Percentiles rank a stretch among this genome's conserved stretches.
Conservation (phyloP, 495 filamentous ascomycete species). For the Penicillium dipodomyicola region DNA sequence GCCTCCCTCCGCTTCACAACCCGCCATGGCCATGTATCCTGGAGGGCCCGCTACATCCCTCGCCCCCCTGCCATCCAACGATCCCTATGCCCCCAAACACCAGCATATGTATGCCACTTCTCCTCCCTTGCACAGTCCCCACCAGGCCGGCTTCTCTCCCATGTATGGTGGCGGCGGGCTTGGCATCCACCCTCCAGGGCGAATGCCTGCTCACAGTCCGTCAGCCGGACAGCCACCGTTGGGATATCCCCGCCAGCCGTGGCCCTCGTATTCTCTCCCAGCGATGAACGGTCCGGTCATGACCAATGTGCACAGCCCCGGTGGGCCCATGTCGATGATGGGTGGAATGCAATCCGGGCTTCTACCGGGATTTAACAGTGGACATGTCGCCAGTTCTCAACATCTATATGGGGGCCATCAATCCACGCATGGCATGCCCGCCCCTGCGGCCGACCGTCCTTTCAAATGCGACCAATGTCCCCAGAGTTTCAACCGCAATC, state of each 20-base stretch:
- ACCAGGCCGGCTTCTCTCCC: slow-evolving; percentile 56
- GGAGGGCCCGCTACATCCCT: slow-evolving; percentile 58
- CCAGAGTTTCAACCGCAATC: slow-evolving; percentile 93
- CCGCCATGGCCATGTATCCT: slow-evolving; percentile 29
- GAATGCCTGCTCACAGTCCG: slow-evolving; percentile 56
- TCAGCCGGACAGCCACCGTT: slow-evolving; percentile 48
- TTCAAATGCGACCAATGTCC: slow-evolving; percentile 94
- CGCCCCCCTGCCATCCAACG: slow-evolving; percentile 58
- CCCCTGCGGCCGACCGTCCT: slow-evolving; percentile 70
- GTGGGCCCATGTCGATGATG: slow-evolving; percentile 65
- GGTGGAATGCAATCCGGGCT: slow-evolving; percentile 56
- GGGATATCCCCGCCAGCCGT: slow-evolving; percentile 49
- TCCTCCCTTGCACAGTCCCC: slow-evolving; percentile 62
- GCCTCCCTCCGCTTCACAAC: slow-evolving; percentile 21
- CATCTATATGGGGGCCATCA: slow-evolving; percentile 53
- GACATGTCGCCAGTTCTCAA: slow-evolving; percentile 53
- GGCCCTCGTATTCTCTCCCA: slow-evolving; percentile 55
- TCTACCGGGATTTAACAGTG: slow-evolving; percentile 55
- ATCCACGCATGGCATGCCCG: slow-evolving; percentile 41
- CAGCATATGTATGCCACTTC: slow-evolving; percentile 55
- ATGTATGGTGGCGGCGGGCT: slow-evolving; percentile 57
- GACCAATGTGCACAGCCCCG: slow-evolving; percentile 73
- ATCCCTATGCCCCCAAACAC: slow-evolving; percentile 59
- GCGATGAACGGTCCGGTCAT: slow-evolving; percentile 69
- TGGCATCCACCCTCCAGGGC: slow-evolving; percentile 52